Conservation (phyloP, 2,329 filamentous ascomycete genomes). For the Pseudofabraea citricarpa region DNA sequence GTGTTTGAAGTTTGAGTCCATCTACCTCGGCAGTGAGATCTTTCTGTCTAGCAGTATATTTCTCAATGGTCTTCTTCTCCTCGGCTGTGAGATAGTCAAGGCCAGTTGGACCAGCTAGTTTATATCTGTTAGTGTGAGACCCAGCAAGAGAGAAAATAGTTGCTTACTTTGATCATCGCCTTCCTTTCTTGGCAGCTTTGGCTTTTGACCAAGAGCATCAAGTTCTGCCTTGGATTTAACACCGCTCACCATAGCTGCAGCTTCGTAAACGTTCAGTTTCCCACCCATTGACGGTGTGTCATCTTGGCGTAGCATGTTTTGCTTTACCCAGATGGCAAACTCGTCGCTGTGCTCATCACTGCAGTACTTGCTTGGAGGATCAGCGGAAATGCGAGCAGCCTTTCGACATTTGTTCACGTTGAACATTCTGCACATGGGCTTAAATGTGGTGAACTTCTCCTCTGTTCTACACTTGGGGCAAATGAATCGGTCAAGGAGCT, state of each 20-base stretch:
- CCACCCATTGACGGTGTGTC: constrained; percentile 22
- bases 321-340: constrained; percentile 17
- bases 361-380: constrained; percentile 27
- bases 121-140: too few species aligned
- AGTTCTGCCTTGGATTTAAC: constrained; percentile 14
- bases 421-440: constrained; percentile 25
- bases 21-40: constrained; percentile 14
- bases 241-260: constrained; percentile 15
- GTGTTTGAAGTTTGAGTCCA: constrained; percentile 13
- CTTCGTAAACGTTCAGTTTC: constrained; percentile 18
- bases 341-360: constrained; percentile 20
- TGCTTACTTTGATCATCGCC: constrained; percentile 22
- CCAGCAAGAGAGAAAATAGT: too few species aligned
- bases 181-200: constrained; percentile 19
- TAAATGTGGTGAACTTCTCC: constrained; percentile 22
- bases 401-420: constrained; percentile 22
- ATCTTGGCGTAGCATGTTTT: constrained; percentile 13
- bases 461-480: constrained; percentile 23
- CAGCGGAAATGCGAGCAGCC: constrained; percentile 21
- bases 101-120: constrained; percentile 19
- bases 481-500: constrained; percentile 26
- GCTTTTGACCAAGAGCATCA: constrained; percentile 23
- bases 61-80: constrained; percentile 16
- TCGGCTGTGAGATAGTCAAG: constrained; percentile 22
- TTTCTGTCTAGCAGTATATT: constrained; percentile 14